Base-by-base conservation (phyloP, 805 yeast genomes). In the Pichia phayaonensis region DNA sequence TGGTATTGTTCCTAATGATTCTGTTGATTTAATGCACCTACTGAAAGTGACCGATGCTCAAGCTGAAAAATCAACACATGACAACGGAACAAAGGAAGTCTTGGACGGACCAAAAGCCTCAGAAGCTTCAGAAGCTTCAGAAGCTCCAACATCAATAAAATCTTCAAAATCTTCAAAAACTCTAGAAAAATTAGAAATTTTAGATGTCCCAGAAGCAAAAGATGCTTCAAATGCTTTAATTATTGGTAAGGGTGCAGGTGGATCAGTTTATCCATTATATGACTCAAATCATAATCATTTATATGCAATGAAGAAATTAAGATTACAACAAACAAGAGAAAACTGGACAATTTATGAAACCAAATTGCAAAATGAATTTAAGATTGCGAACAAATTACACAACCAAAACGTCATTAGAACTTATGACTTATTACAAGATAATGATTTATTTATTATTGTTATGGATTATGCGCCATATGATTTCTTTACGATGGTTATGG, bases 391-490 rank as follows among this genome's bases (percentile, higher is more conserved):
- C 16, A 76, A 83, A 6, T 69, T 90, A 54, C 80, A 79, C 52
- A 95, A 92, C 62, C 81, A 80, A 54, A 90, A 90, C 66, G 74
- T 90, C 50, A 83, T 90, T 56, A 84, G 82, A 58, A 90, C 96
- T 4, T 70, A 83, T 47, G 97, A 90, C 61, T 75, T 90, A 64
- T 70, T 90, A 54, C 78, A 81, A 58, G 95, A 89, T 55, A 76
- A 77, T 22, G 72, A 73, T 40, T 71, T 72, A 52, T 82, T 79
- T 61, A 77, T 78, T 51, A 86, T 92, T 55, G 85, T 92, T 36
- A 90, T 94, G 96, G 97, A 92, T 63, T 92, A 84, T 65, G 86
- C 95, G 49, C 92, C 89, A 2, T 89, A 76, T 64, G 99, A 92
- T 69, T 88, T 92, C 62, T 92, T 92, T 67, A 87, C 94, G 43